A percentile compares a stretch with the other conserved stretches of the same genome.
These are phyloP conservation scores for Fomitopsis pulvina DNA, from an alignment of 768 basidiomycete genomes.

Conservation along the genomic window DNA sequence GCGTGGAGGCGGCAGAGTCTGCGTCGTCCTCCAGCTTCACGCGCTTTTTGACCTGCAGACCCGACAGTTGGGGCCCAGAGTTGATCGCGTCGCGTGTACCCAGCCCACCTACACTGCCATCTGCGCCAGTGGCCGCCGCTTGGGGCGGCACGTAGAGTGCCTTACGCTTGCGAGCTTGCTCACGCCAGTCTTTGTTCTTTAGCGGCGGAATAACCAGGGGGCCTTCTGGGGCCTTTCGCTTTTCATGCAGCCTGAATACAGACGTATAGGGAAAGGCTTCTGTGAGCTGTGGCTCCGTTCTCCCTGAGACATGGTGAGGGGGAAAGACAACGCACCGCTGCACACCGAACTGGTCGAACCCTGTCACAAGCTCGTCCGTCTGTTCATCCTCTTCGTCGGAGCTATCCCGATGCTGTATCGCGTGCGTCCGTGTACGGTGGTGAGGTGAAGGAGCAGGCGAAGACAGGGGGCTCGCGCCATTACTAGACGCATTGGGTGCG, in stretches of 20 bases:
- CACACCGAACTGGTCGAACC: conserved; percentile 65
- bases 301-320: conserved; percentile 8
- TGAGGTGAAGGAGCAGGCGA: conserved; percentile 43
- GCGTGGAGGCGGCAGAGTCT: conserved; percentile 1
- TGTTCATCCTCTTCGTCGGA: conserved; percentile 44
- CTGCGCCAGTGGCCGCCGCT: conserved; percentile 49
- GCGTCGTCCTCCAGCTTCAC: conserved; percentile 19
- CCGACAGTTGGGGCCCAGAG: conserved; percentile 62
- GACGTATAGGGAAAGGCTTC: conserved; percentile 31
- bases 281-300: conserved; percentile 60
- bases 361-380: conserved; percentile 65
- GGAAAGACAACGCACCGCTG: conserved; percentile 70
- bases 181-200: conserved; percentile 89
- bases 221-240: conserved; percentile 39
- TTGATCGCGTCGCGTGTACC: conserved; percentile 74
- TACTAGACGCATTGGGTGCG: conserved; percentile 26
- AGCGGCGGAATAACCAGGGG: conserved; percentile 84
- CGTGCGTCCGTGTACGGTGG: conserved; percentile 20
- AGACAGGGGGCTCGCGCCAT: conserved; percentile 50
- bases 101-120: conserved; percentile 73
- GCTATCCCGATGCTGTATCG: conserved; percentile 35
- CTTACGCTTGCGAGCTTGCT: conserved; percentile 62
- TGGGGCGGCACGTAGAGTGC: conserved; percentile 62
- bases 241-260: conserved; percentile 35
- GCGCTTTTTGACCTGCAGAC: conserved; percentile 49